phyloP scores from a whole-genome alignment of 2,329 filamentous ascomycete genomes.

The Nemania sp. region DNA sequence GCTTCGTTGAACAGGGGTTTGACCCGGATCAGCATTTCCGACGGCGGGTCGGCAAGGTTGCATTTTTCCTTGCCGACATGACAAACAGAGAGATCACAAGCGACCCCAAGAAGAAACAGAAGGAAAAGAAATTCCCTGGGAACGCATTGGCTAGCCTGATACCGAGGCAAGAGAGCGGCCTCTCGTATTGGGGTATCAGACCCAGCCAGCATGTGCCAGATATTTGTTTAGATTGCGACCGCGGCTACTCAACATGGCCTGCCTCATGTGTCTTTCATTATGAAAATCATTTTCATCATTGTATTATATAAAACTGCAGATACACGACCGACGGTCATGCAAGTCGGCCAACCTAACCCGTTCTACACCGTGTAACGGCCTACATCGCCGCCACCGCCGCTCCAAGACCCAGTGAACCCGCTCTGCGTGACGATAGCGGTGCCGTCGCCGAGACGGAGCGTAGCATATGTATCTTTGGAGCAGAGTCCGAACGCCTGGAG shows the following conservation, averaged over 20 bases:
- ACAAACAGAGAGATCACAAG: not conserved
- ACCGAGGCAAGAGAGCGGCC: not conserved
- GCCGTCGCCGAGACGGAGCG: constrained; percentile 45
- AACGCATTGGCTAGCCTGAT: not conserved
- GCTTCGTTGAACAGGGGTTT: not conserved
- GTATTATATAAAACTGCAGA: not conserved
- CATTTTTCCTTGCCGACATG: not conserved
- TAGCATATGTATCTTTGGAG: constrained; percentile 45
- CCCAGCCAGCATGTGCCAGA: not conserved
- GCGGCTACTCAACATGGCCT: not conserved
- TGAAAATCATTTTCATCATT: not conserved
- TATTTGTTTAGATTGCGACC: not conserved
- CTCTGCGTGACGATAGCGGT: constrained; percentile 39
- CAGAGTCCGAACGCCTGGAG: constrained; percentile 49
- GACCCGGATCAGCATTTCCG: not conserved
- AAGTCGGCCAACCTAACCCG: not conserved
- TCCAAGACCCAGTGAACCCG: constrained; percentile 45
- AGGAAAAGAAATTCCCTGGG: not conserved
- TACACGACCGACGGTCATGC: not conserved
- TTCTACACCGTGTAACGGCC: constrained; percentile 44
- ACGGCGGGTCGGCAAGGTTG: not conserved
- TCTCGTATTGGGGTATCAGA: not conserved
- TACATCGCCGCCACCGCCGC: constrained; percentile 40
- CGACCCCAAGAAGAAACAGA: too few species aligned
- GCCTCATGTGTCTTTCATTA: not conserved